A percentile compares a stretch with the other conserved stretches of the same genome.
phyloP scores from a whole-genome alignment of 2,329 filamentous ascomycete genomes.

The Aspergillus sp. region DNA sequence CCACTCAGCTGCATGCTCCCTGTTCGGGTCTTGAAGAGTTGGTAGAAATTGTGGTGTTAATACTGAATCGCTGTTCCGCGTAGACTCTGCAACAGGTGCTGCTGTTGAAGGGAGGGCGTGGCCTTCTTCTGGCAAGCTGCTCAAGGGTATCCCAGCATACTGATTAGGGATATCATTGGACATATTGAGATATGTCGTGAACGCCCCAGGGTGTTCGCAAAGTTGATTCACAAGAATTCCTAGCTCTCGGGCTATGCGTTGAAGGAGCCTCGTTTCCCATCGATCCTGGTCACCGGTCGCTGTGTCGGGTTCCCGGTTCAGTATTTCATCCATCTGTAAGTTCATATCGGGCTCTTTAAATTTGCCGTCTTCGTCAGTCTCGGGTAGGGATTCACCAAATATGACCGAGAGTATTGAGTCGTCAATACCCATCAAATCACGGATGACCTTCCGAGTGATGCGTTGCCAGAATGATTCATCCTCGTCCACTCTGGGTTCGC shows the following conservation, averaged over 20 bases:
- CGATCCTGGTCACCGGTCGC: conserved; percentile 28
- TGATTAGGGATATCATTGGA: conserved; percentile 63
- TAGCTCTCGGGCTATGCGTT: conserved; percentile 82
- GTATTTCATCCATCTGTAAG: conserved; percentile 33
- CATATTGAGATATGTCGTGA: conserved; percentile 73
- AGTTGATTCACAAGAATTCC: conserved; percentile 80
- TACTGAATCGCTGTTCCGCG: conserved; percentile 28
- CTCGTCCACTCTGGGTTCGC: conserved; percentile 44
- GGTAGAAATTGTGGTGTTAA: conserved; percentile 51
- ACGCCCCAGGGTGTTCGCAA: conserved; percentile 83
- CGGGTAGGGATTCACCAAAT: conserved; percentile 74
- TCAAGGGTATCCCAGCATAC: conserved; percentile 73
- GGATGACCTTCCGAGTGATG: conserved; percentile 81
- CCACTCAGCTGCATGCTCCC: conserved; percentile 60
- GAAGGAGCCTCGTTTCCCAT: conserved; percentile 68
- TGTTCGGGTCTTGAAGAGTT: conserved; percentile 43
- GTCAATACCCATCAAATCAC: conserved; percentile 87
- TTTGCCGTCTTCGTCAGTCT: conserved; percentile 21
- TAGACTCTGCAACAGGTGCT: conserved; percentile 17
- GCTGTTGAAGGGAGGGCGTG: conserved; percentile 14
- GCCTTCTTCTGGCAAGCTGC: conserved; percentile 27
- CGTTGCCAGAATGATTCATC: conserved; percentile 74
- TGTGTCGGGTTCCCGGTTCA: conserved; percentile 30
- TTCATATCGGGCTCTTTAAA: conserved; percentile 33
- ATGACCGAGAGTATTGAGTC: conserved; percentile 81